These are phyloP conservation scores for Aethionema arabicum DNA, from an alignment of 345 rosid species.

Conservation along the genomic window DNA sequence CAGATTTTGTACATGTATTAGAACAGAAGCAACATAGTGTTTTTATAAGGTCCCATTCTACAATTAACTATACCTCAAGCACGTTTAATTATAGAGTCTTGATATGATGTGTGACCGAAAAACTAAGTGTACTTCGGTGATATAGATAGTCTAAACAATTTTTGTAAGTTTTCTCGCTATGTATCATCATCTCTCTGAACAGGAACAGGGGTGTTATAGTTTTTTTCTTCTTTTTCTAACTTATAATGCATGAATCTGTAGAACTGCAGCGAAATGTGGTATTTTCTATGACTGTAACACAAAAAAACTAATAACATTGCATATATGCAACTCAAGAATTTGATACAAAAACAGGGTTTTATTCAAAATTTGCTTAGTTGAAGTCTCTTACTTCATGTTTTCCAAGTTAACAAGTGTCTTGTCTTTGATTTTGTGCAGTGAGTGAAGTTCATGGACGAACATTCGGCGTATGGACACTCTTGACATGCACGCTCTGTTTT, in stretches of 20 bases:
- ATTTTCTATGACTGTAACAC: conserved; percentile 7
- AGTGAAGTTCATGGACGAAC: conserved; percentile 97
- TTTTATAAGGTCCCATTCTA: background rate
- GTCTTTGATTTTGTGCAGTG: conserved; percentile 50
- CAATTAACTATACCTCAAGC: no score
- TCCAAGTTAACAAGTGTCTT: background rate
- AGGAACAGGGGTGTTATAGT: no score
- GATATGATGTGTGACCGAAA: no score
- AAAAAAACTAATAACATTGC: background rate
- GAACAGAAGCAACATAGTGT: conserved; percentile 27
- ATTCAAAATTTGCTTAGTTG: conserved; percentile 10
- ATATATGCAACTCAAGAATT: conserved; percentile 1
- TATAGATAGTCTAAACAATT: no score
- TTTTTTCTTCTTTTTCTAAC: conserved; percentile 4
- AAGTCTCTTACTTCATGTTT: conserved; percentile 10
- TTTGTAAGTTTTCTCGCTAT: no score
- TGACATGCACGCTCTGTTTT: conserved; percentile 91
- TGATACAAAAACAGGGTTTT: background rate
- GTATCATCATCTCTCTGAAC: no score
- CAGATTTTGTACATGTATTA: conserved; percentile 19
- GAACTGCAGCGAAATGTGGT: background rate
- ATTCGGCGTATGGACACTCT: conserved; percentile 93
- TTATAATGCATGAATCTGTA: background rate
- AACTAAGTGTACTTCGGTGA: no score
- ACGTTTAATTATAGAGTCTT: no score